phyloP scores from a whole-genome alignment of 139 green algal species.

The Volvox africanus region DNA sequence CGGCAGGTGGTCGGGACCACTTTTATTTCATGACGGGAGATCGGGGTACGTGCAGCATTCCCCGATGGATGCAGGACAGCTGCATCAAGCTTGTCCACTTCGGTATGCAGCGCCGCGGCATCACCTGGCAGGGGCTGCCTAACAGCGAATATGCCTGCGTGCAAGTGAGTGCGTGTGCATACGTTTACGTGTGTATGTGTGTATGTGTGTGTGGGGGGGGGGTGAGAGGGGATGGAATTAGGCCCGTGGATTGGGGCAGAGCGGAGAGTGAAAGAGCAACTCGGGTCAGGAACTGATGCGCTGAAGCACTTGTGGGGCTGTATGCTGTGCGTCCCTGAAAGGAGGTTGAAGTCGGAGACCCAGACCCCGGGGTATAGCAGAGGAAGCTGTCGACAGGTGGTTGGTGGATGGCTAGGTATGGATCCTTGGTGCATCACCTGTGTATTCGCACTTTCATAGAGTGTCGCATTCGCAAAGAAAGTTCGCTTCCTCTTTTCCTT shows the following conservation, averaged over 20 bases:
- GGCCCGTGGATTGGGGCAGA: not conserved
- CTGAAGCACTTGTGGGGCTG: not conserved
- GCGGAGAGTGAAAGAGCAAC: not conserved
- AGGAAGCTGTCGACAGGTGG: too few relatives aligned
- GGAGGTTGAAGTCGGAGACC: not conserved
- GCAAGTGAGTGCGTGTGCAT: not conserved
- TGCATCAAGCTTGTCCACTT: constrained; percentile 47
- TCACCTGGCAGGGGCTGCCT: not conserved
- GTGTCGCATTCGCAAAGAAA: too few relatives aligned
- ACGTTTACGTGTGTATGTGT: not conserved
- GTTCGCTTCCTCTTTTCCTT: not conserved
- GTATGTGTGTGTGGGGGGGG: too few relatives aligned
- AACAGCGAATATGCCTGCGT: constrained; percentile 44
- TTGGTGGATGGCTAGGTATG: too few relatives aligned
- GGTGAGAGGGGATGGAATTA: not conserved
- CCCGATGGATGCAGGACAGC: constrained; percentile 25
- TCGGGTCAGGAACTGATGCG: too few relatives aligned
- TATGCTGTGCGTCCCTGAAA: not conserved
- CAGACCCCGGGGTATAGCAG: too few relatives aligned
- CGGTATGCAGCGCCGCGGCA: not conserved
- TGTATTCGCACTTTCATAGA: too few relatives aligned
- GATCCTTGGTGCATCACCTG: too few relatives aligned
- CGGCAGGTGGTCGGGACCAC: constrained; percentile 49
- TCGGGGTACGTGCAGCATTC: constrained; percentile 29
- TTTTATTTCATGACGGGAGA: constrained; percentile 60